Conservation (phyloP, 345 rosid genomes). For the Aquilaria yunnanensis region DNA sequence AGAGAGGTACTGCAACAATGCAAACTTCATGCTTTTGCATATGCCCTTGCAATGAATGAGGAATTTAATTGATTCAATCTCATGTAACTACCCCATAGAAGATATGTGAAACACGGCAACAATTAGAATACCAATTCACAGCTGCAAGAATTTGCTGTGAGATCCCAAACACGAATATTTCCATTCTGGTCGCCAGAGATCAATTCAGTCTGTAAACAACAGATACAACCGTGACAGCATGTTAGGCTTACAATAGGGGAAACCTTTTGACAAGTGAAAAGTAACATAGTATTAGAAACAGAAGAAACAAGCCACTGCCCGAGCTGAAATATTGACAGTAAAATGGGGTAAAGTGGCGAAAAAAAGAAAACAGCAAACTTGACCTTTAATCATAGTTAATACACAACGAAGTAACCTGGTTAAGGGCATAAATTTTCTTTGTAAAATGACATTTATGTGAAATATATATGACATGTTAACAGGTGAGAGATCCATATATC, state of each 20-base stretch:
- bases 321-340: not conserved
- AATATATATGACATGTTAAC: not conserved
- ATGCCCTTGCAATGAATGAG: too few relatives aligned
- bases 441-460: not conserved
- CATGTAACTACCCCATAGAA: too few relatives aligned
- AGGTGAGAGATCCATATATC: not conserved
- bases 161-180: constrained; percentile 95
- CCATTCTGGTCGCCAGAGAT: constrained; percentile 98
- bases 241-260: constrained; percentile 6
- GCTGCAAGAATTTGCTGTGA: constrained; percentile 93
- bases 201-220: constrained; percentile 64
- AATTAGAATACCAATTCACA: constrained; percentile 66
- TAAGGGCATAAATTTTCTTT: not conserved
- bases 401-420: not conserved
- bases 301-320: too few relatives aligned
- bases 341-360: not conserved
- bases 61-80: too few relatives aligned
- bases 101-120: too few relatives aligned
- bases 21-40: too few relatives aligned
- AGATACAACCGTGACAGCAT: not conserved
- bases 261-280: not conserved
- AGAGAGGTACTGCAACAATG: too few relatives aligned
- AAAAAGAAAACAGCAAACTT: not conserved
- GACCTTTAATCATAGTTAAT: not conserved
- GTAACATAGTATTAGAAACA: not conserved